Percentiles rank a stretch among this genome's conserved stretches.
These are phyloP conservation scores for Viola pubescens DNA, from an alignment of 441 rosid species.

Conservation along the genomic window DNA sequence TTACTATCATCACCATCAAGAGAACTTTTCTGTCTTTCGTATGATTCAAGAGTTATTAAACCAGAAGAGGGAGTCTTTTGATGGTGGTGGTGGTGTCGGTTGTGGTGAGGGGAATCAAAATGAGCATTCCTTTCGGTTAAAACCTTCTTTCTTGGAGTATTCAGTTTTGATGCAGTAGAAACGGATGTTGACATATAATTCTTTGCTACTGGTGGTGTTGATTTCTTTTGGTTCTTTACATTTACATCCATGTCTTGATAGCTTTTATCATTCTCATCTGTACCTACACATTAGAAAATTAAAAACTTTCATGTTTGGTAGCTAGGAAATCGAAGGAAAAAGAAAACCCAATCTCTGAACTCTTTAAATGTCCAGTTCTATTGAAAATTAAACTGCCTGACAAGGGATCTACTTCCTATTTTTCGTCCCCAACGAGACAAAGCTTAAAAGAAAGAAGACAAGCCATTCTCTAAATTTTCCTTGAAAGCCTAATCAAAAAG, in stretches of 20 bases:
- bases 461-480: background rate
- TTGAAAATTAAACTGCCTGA: background rate
- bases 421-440: background rate
- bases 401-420: no score
- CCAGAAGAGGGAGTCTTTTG: conserved; percentile 16
- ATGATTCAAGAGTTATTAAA: conserved; percentile 8
- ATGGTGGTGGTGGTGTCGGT: no score
- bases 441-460: background rate
- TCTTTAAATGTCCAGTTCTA: background rate
- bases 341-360: no score
- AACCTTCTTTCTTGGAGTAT: conserved; percentile 28
- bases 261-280: conserved; percentile 28
- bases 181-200: conserved; percentile 27
- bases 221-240: conserved; percentile 14
- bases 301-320: background rate
- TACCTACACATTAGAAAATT: background rate
- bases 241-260: conserved; percentile 12
- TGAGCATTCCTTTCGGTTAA: conserved; percentile 32
- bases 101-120: conserved; percentile 5
- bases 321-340: no score
- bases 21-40: conserved; percentile 3
- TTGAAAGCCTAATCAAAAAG: background rate
- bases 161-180: conserved; percentile 34
- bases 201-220: conserved; percentile 8
- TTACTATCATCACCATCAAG: conserved; percentile 1